phyloP scores from a whole-genome alignment of 2,329 filamentous ascomycete species.

The Shiraia sp. region DNA sequence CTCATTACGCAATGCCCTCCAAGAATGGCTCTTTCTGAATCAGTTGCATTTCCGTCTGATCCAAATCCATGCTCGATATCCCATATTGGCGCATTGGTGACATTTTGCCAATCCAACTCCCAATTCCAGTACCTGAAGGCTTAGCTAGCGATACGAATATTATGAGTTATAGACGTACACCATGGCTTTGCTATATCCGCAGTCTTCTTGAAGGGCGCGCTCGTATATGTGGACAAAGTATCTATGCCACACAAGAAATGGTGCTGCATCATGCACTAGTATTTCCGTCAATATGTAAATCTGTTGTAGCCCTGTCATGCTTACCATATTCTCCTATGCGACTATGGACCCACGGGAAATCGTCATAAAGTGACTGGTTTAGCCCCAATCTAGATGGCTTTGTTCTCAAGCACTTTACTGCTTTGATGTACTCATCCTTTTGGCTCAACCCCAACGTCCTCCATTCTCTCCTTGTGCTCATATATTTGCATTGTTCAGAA shows the following conservation, averaged over 20 bases:
- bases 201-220: constrained; percentile 21
- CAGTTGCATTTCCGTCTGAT: constrained; percentile 24
- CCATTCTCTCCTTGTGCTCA: constrained; percentile 3
- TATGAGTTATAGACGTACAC: constrained; percentile 2
- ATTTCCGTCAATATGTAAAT: not conserved
- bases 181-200: constrained; percentile 23
- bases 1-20: too few relatives aligned
- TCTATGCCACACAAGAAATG: constrained; percentile 44
- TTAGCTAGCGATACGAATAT: not conserved
- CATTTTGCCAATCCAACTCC: constrained; percentile 33
- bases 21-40: not conserved
- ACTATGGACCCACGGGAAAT: constrained; percentile 37
- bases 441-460: constrained; percentile 2
- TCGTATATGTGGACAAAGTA: constrained; percentile 42
- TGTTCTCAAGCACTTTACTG: constrained; percentile 34
- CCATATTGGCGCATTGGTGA: constrained; percentile 27
- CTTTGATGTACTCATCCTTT: constrained; percentile 25
- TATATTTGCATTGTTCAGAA: not conserved
- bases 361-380: constrained; percentile 33
- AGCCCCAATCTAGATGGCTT: constrained; percentile 23
- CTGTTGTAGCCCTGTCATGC: not conserved
- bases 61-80: constrained; percentile 33
- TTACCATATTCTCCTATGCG: constrained; percentile 6
- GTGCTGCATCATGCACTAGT: constrained; percentile 34
- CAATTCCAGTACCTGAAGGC: constrained; percentile 42